These are phyloP conservation scores for Allium cepa DNA, from an alignment of 106 monocot genomes.

Conservation along the genomic window DNA sequence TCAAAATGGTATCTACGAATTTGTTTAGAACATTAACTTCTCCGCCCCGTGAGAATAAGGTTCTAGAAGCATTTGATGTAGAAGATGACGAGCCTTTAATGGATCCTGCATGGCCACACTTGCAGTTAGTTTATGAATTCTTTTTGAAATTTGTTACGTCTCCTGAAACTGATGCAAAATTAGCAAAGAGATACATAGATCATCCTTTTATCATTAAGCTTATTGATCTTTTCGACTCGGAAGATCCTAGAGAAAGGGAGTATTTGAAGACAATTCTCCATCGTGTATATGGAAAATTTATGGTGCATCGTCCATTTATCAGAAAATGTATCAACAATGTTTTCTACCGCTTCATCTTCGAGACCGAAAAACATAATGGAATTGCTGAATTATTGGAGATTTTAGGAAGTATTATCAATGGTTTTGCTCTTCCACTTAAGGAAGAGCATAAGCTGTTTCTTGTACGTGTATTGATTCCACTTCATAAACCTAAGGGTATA, in stretches of 20 bases:
- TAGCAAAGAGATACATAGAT: constrained; percentile 25
- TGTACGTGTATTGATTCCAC: constrained; percentile 41
- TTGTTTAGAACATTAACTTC: constrained; percentile 24
- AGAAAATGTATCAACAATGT: constrained; percentile 18
- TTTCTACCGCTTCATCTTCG: constrained; percentile 7
- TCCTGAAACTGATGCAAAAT: constrained; percentile 38
- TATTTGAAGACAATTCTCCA: constrained; percentile 22
- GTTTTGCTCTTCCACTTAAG: constrained; percentile 37
- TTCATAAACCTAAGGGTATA: constrained; percentile 44
- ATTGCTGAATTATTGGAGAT: constrained; percentile 34
- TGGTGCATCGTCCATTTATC: constrained; percentile 20
- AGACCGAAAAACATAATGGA: constrained; percentile 8
- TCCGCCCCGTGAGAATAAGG: constrained; percentile 32
- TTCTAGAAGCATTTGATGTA: constrained; percentile 28
- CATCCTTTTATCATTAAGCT: constrained; percentile 18
- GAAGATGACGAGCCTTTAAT: constrained; percentile 46
- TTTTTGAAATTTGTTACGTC: constrained; percentile 39
- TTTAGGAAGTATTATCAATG: constrained; percentile 42
- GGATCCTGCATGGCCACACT: constrained; percentile 47
- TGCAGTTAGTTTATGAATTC: constrained; percentile 41
- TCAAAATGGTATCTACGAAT: constrained; percentile 34
- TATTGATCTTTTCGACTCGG: constrained; percentile 21
- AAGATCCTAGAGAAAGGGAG: constrained; percentile 18
- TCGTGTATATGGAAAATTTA: constrained; percentile 24
- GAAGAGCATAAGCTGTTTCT: constrained; percentile 49